phyloP scores from a whole-genome alignment of 306 rosid genomes.

The Cyamopsis tetragonoloba region DNA sequence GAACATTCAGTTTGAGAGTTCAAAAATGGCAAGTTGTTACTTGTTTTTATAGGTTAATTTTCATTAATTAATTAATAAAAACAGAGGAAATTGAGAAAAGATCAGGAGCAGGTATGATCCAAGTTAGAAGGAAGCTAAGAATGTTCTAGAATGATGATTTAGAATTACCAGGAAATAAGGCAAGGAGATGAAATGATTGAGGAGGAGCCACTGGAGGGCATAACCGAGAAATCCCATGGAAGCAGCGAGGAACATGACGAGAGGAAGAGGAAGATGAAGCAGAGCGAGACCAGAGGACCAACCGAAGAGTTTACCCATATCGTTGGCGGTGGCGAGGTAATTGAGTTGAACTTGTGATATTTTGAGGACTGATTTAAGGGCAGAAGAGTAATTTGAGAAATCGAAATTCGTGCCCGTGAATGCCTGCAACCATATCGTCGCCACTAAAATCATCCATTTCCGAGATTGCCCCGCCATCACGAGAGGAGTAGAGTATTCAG shows the following conservation, averaged over 20 bases:
- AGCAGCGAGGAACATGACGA: constrained; percentile 70
- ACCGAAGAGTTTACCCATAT: constrained; percentile 77
- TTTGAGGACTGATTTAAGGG: constrained; percentile 60
- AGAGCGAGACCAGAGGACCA: constrained; percentile 93
- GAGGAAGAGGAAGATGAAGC: constrained; percentile 52
- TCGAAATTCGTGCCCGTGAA: constrained; percentile 94
- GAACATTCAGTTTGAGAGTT: too few relatives aligned
- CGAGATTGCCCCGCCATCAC: constrained; percentile 72
- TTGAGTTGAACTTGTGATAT: constrained; percentile 80
- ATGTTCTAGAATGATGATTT: background rate
- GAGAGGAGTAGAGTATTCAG: too few relatives aligned
- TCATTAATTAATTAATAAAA: too few relatives aligned
- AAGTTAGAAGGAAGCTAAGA: background rate
- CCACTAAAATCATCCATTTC: constrained; percentile 84
- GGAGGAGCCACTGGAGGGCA: constrained; percentile 83
- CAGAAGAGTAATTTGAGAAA: constrained; percentile 77
- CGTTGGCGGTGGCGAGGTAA: constrained; percentile 83
- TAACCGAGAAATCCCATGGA: constrained; percentile 69
- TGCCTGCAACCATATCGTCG: constrained; percentile 90
- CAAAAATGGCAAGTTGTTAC: background rate
- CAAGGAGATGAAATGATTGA: constrained; percentile 45
- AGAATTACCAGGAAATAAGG: constrained; percentile 66
- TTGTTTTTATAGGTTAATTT: background rate
- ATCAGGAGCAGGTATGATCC: too few relatives aligned
- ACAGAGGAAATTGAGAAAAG: too few relatives aligned